Evolutionary conservation across 768 basidiomycete species (phyloP).

Genomic region (Ramaria sp.): DNA sequence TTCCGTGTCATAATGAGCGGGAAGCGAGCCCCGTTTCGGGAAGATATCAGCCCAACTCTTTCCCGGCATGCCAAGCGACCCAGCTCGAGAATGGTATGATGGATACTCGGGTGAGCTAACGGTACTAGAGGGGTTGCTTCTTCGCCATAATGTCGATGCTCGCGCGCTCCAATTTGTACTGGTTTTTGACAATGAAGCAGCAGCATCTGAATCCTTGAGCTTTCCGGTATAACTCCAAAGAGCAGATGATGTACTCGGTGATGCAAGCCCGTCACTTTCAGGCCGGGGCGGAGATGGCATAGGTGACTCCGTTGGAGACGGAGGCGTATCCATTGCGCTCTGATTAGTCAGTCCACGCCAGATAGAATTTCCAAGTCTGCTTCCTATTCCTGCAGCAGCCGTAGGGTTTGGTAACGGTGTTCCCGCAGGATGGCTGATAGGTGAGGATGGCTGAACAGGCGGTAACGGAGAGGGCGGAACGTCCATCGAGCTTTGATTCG

Average conservation of each 20-base stretch:
- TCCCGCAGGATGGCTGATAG: not conserved
- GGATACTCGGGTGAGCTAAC: not conserved
- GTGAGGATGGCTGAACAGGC: not conserved
- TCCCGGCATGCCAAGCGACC: not conserved
- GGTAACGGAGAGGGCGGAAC: constrained; percentile 1
- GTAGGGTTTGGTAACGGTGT: not conserved
- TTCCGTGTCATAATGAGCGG: constrained; percentile 22
- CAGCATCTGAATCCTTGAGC: constrained; percentile 60
- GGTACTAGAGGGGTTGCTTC: constrained; percentile 4
- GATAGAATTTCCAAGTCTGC: constrained; percentile 45
- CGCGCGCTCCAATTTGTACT: constrained; percentile 70
- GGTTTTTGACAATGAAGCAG: constrained; percentile 60
- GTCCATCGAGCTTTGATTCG: constrained; percentile 28
- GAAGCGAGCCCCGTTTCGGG: constrained; percentile 27
- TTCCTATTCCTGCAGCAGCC: not conserved
- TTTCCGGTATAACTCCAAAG: constrained; percentile 68
- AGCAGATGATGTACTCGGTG: constrained; percentile 15
- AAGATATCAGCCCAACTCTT: not conserved
- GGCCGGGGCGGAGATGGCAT: constrained; percentile 23
- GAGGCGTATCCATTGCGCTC: constrained; percentile 56
- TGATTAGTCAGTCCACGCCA: constrained; percentile 75
- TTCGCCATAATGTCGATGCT: constrained; percentile 31
- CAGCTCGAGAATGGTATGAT: not conserved
- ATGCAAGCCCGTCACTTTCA: not conserved
- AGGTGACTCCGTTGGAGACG: constrained; percentile 28